Evolutionary conservation across 1,284 basidiomycete genomes (phyloP).

Genomic region (Porphyrellus sp.): DNA sequence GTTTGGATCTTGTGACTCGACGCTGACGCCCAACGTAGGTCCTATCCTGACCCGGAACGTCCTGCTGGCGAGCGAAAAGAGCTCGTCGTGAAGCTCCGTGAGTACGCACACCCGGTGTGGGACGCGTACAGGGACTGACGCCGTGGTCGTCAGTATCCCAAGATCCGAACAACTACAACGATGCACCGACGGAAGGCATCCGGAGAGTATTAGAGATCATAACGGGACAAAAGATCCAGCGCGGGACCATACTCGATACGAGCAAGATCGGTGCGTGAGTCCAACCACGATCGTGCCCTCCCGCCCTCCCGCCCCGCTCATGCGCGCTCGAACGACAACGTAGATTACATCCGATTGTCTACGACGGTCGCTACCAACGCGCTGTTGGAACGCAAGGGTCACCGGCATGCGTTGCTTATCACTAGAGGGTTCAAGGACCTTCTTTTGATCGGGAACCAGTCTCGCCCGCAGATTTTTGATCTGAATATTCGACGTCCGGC

Average conservation of each 20-base stretch:
- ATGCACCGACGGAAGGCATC: conserved; percentile 95
- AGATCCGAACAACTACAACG: conserved; percentile 82
- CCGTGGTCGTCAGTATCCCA: conserved; percentile 64
- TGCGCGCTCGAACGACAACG: neutral
- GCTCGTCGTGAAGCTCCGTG: conserved; percentile 77
- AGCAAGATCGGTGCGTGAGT: conserved; percentile 72
- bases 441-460: conserved; percentile 89
- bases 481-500: conserved; percentile 78
- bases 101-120: conserved; percentile 22
- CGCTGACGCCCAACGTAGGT: conserved; percentile 40
- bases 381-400: conserved; percentile 90
- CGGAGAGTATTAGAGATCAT: conserved; percentile 84
- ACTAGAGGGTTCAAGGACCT: conserved; percentile 93
- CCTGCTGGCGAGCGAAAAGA: conserved; percentile 58
- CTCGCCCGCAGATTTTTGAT: conserved; percentile 87
- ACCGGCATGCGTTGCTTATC: conserved; percentile 87
- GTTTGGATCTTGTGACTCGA: neutral
- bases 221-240: conserved; percentile 62
- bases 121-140: neutral
- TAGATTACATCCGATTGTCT: conserved; percentile 89
- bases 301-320: neutral
- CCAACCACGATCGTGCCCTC: no score
- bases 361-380: conserved; percentile 98
- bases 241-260: conserved; percentile 68
- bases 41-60: conserved; percentile 69